Conservation (phyloP, 2,329 filamentous ascomycete species). For the Aspergillus amoenus region DNA sequence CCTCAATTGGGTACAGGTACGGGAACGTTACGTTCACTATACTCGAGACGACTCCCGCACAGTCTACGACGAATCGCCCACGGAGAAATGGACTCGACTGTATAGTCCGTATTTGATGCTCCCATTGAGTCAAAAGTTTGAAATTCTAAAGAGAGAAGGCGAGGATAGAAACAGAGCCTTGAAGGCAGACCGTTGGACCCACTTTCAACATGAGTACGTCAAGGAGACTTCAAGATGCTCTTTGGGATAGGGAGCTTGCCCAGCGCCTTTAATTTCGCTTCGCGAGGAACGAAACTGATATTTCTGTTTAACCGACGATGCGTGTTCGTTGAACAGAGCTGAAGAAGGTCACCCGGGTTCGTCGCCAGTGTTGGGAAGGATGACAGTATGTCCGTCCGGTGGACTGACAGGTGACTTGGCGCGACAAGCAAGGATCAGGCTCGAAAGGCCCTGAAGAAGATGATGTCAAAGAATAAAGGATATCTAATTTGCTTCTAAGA, state of each 20-base stretch:
- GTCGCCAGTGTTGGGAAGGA: too few relatives aligned
- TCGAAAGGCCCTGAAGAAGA: neutral
- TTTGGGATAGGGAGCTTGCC: neutral
- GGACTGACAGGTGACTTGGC: neutral
- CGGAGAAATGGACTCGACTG: neutral
- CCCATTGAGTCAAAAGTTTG: neutral
- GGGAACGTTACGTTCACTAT: neutral
- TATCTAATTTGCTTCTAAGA: slow-evolving; percentile 5
- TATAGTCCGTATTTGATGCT: neutral
- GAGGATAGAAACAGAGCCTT: neutral
- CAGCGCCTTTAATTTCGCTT: neutral
- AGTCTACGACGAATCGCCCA: neutral
- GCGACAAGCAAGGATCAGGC: neutral
- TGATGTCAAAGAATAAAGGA: neutral
- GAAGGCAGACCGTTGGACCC: neutral
- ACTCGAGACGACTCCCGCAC: neutral
- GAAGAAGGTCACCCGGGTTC: neutral
- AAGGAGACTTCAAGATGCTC: neutral
- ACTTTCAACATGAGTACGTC: neutral
- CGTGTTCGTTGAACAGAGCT: neutral
- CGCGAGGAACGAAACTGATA: neutral
- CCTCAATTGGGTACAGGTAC: neutral
- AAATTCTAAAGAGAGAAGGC: neutral
- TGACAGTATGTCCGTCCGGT: neutral
- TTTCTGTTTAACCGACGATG: neutral